Evolutionary conservation across 1,284 basidiomycete genomes (phyloP).

Genomic region (Marasmius sp.): DNA sequence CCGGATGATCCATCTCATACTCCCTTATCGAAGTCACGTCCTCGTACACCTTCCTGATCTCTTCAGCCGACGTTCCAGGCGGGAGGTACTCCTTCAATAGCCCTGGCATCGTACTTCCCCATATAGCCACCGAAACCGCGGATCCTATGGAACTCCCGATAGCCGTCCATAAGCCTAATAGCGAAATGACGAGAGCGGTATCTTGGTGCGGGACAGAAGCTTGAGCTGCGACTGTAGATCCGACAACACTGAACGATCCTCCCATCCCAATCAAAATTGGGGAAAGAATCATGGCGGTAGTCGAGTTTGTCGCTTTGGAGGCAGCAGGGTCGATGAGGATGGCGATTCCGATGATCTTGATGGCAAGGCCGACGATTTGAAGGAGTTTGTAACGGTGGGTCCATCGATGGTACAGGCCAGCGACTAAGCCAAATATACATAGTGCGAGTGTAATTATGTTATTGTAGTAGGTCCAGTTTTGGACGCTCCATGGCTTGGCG

Average conservation of each 20-base stretch:
- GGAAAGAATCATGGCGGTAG: constrained; percentile 20
- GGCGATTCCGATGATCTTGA: constrained; percentile 21
- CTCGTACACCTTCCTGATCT: constrained; percentile 19
- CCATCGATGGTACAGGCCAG: constrained; percentile 13
- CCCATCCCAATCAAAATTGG: constrained; percentile 23
- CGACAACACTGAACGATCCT: constrained; percentile 24
- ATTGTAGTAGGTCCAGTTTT: constrained; percentile 17
- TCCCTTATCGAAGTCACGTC: constrained; percentile 19
- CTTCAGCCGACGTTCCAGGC: constrained; percentile 12
- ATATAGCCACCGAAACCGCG: constrained; percentile 23
- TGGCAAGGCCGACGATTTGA: constrained; percentile 13
- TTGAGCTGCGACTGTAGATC: constrained; percentile 23
- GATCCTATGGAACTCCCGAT: constrained; percentile 22
- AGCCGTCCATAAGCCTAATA: constrained; percentile 21
- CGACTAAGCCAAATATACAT: constrained; percentile 13
- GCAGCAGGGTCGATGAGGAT: constrained; percentile 17
- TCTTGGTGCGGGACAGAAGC: constrained; percentile 27
- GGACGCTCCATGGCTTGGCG: constrained; percentile 12
- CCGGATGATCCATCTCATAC: constrained; percentile 10
- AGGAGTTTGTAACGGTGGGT: constrained; percentile 15
- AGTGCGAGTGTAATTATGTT: constrained; percentile 14
- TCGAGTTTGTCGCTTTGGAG: constrained; percentile 12
- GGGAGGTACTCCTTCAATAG: constrained; percentile 20
- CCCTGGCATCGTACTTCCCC: constrained; percentile 20
- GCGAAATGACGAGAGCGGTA: constrained; percentile 22